A percentile compares a stretch with the other conserved stretches of the same genome.
Evolutionary conservation across 768 basidiomycete genomes (phyloP).

Genomic region (Tricholoma flavovirens): DNA sequence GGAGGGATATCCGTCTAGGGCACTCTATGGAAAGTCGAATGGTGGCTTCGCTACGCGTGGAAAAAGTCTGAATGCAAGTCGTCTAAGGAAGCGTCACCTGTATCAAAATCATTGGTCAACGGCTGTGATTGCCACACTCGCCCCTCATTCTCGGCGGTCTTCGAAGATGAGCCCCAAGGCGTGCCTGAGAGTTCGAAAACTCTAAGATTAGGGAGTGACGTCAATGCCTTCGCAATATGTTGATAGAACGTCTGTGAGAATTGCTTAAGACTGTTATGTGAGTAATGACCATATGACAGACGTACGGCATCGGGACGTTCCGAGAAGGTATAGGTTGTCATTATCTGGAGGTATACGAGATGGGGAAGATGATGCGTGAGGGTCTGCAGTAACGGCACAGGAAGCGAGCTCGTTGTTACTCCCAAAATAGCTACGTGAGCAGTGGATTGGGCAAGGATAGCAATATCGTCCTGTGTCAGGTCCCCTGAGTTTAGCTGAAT

Average conservation of each 20-base stretch:
- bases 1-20: not conserved
- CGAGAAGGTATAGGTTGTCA: slow-evolving; percentile 48
- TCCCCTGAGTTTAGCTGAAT: slow-evolving; percentile 59
- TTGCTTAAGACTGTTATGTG: slow-evolving; percentile 10
- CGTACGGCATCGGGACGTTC: slow-evolving; percentile 49
- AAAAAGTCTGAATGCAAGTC: slow-evolving; percentile 24
- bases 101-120: slow-evolving; percentile 25
- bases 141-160: slow-evolving; percentile 35
- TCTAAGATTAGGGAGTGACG: slow-evolving; percentile 53
- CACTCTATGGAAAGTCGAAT: not conserved
- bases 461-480: slow-evolving; percentile 51
- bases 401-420: slow-evolving; percentile 52
- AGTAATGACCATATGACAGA: slow-evolving; percentile 9
- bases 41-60: slow-evolving; percentile 24
- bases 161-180: slow-evolving; percentile 61
- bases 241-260: slow-evolving; percentile 53
- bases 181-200: slow-evolving; percentile 73
- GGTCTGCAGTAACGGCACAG: slow-evolving; percentile 50
- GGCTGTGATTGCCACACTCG: slow-evolving; percentile 52
- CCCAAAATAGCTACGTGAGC: slow-evolving; percentile 50
- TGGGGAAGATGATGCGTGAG: slow-evolving; percentile 53
- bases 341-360: slow-evolving; percentile 63
- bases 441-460: slow-evolving; percentile 43
- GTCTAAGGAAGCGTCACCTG: slow-evolving; percentile 28
- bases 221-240: slow-evolving; percentile 51